Evolutionary conservation across 2,329 filamentous ascomycete species (phyloP), one percentile per base, ranked within the genome.

Genomic region (Myriosclerotinia scirpicola): DNA sequence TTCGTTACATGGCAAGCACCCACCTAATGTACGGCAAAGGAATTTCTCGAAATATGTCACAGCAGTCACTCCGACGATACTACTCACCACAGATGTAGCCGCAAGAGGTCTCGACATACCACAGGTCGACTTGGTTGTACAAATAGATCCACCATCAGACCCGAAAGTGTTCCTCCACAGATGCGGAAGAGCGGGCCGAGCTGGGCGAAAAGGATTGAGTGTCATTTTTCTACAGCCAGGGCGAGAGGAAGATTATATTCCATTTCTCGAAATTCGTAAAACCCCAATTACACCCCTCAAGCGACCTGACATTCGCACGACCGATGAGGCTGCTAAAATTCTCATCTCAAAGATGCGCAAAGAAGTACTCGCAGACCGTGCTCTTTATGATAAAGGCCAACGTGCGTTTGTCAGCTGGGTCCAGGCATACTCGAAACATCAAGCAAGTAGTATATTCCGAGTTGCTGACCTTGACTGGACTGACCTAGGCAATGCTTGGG

Each of bases 111-210:
- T 98, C 5, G 94, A 98, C 76, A 95, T 97, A 65, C 93, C 93
- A 0, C 87, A 93, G 66, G 93, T 97, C 50, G 94, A 97, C 75
- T 83, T 97, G 1, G 93, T 97, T 5, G 85, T 97, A 0, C 94
- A 97, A 76, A 83, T 97, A 54, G 93, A 97, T 76, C 90, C 88
- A 3, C 88, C 88, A 1, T 92, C 90, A 52, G 93, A 97, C 73
- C 92, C 93, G 0, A 98, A 98, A 77, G 93, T 91, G 14, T 98
- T 98, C 75, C 92, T 99, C 68, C 95, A 99, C 78, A 89, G 95
- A 6, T 90, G 95, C 38, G 95, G 95, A 1, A 85, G 95, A 70
- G 92, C 95, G 0, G 95, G 95, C 0, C 85, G 95, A 30, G 97
- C 97, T 76, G 93, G 93, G 0, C 85, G 94, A 69, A 88, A 89